Conservation (phyloP, 306 rosid species). For the Canavalia ensiformis region DNA sequence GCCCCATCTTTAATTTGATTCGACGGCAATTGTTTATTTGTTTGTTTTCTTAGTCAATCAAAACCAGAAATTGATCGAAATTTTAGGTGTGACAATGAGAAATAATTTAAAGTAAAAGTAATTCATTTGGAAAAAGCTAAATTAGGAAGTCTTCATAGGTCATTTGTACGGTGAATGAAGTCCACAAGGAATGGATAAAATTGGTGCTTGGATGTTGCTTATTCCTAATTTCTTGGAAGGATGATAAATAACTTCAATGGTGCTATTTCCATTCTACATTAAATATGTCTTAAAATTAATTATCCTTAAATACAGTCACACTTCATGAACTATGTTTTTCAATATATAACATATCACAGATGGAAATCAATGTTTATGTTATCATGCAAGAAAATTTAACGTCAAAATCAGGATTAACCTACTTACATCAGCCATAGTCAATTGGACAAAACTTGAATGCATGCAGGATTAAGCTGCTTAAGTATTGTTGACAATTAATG, state of each 20-base stretch:
- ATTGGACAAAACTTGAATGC: too few species aligned
- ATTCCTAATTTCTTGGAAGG: slow-evolving; percentile 42
- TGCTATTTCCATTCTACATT: neutral
- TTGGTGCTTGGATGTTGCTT: slow-evolving; percentile 29
- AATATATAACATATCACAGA: neutral
- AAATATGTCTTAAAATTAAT: neutral
- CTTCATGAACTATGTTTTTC: neutral
- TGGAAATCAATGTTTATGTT: neutral
- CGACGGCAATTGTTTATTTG: slow-evolving; percentile 54
- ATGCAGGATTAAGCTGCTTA: too few species aligned
- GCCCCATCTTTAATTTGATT: slow-evolving; percentile 48
- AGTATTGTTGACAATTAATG: too few species aligned
- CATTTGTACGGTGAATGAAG: slow-evolving; percentile 30
- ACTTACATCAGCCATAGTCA: too few species aligned
- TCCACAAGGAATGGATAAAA: slow-evolving; percentile 33
- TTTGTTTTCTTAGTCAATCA: slow-evolving; percentile 49
- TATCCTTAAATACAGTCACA: neutral
- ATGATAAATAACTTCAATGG: slow-evolving; percentile 4
- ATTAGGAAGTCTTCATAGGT: slow-evolving; percentile 36
- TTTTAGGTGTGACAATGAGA: slow-evolving; percentile 57
- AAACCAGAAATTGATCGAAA: slow-evolving; percentile 63
- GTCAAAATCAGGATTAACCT: too few species aligned
- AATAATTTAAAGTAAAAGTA: slow-evolving; percentile 17
- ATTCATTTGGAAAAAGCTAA: slow-evolving; percentile 33
- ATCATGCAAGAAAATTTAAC: too few species aligned